Percentiles rank a stretch among this genome's conserved stretches.
These are phyloP conservation scores for Speleostelium caveatum DNA, from an alignment of 78 protist species.

Conservation along the genomic window DNA sequence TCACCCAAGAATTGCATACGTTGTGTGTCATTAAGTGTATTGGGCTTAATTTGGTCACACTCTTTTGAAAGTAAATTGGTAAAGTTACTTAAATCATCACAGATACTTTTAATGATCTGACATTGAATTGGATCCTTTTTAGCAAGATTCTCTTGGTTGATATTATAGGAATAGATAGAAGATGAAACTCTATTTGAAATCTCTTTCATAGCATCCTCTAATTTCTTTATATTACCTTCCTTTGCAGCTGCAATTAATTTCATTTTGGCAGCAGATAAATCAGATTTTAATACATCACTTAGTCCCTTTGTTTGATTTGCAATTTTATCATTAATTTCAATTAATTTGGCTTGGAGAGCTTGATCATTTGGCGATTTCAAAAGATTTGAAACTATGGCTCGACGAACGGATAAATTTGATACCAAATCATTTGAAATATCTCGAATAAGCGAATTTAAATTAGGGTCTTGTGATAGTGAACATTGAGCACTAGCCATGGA, in stretches of 20 bases:
- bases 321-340: neutral
- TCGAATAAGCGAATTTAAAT: neutral
- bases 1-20: neutral
- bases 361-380: neutral
- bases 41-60: neutral
- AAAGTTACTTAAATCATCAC: neutral
- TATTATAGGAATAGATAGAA: too few relatives aligned
- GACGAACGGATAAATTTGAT: neutral
- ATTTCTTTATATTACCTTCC: neutral
- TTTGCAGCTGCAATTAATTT: constrained; percentile 5
- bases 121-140: neutral
- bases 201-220: neutral
- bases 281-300: constrained; percentile 32
- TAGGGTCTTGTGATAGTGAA: neutral
- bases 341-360: neutral
- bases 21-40: neutral
- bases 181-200: constrained; percentile 9
- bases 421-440: neutral
- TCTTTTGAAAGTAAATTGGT: neutral
- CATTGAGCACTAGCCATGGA: constrained; percentile 15
- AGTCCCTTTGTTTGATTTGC: constrained; percentile 7
- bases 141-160: neutral
- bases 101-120: neutral
- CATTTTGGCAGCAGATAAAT: neutral
- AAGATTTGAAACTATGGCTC: neutral